Evolutionary conservation across 495 filamentous ascomycete species (phyloP).

Genomic region (Trypethelium eluteriae): DNA sequence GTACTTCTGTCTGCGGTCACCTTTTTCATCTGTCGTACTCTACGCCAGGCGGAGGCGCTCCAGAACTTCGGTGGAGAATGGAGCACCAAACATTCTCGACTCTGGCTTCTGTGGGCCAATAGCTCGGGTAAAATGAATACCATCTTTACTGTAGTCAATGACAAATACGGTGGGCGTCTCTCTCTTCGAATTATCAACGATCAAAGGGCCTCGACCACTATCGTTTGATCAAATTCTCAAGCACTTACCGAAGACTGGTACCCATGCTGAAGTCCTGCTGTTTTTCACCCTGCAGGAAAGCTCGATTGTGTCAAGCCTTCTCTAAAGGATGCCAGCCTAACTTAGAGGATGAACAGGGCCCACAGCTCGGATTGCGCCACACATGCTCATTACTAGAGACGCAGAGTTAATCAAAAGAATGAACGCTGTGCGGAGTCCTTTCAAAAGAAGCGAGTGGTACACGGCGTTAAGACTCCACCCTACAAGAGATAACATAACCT

Average conservation of each 20-base stretch:
- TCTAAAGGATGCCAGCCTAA: too few relatives aligned
- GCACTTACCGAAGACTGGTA: too few relatives aligned
- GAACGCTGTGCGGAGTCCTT: slow-evolving; percentile 34
- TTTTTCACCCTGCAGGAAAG: too few relatives aligned
- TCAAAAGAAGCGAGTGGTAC: slow-evolving; percentile 40
- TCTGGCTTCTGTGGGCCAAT: slow-evolving; percentile 28
- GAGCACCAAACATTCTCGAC: slow-evolving; percentile 23
- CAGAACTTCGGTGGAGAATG: slow-evolving; percentile 27
- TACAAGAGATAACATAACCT: slow-evolving; percentile 38
- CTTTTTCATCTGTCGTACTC: not conserved
- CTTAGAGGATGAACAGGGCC: slow-evolving; percentile 24
- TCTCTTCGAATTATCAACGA: not conserved
- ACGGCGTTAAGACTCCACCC: slow-evolving; percentile 37
- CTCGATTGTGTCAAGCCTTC: too few relatives aligned
- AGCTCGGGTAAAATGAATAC: slow-evolving; percentile 29
- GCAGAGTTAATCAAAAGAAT: slow-evolving; percentile 39
- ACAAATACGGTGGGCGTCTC: slow-evolving; percentile 26
- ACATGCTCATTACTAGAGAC: slow-evolving; percentile 39
- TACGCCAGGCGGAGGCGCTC: slow-evolving; percentile 11
- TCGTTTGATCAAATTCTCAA: not conserved
- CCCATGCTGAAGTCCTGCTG: too few relatives aligned
- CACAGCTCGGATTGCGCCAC: slow-evolving; percentile 40
- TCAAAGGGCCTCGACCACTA: not conserved
- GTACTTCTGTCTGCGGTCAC: not conserved
- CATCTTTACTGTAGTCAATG: slow-evolving; percentile 25